phyloP scores from a whole-genome alignment of 2,329 filamentous ascomycete species.

The Geosmithia putterillii region DNA sequence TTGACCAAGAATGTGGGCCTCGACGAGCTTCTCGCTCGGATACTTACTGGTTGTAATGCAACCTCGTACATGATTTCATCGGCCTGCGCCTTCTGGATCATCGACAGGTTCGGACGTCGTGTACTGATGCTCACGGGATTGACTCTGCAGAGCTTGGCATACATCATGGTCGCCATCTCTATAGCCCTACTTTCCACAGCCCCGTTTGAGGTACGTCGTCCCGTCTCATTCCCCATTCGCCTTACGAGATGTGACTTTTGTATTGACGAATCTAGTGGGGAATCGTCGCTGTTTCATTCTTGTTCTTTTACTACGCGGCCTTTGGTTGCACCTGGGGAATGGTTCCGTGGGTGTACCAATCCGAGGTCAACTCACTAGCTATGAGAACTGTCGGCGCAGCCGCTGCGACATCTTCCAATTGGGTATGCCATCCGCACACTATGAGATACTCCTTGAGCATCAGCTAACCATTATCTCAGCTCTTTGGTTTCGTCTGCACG shows the following conservation, averaged over 20 bases:
- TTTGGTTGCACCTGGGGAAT: constrained; percentile 3
- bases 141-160: constrained; percentile 2
- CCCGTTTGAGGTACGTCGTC: constrained; percentile 6
- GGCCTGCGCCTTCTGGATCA: constrained; percentile 2
- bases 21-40: constrained; percentile 3
- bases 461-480: constrained; percentile 1
- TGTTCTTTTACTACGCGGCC: constrained; percentile 3
- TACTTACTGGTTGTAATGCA: constrained; percentile 5
- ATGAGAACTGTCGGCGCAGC: constrained; percentile 4
- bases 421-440: constrained; percentile 14
- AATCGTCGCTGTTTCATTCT: constrained; percentile 2
- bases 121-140: constrained; percentile 2
- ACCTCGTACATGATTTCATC: constrained; percentile 12
- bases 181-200: constrained; percentile 6
- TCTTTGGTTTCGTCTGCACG: constrained; percentile 17
- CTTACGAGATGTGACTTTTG: not conserved
- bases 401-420: constrained; percentile 4
- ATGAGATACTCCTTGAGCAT: not conserved
- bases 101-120: constrained; percentile 2
- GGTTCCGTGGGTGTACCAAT: constrained; percentile 3
- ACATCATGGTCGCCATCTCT: constrained; percentile 3
- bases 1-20: constrained; percentile 3
- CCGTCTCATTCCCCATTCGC: not conserved
- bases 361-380: constrained; percentile 4
- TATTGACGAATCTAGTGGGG: constrained; percentile 1